Conservation (phyloP, 1,139 yeast species). For the Scheffersomyces quercinus region DNA sequence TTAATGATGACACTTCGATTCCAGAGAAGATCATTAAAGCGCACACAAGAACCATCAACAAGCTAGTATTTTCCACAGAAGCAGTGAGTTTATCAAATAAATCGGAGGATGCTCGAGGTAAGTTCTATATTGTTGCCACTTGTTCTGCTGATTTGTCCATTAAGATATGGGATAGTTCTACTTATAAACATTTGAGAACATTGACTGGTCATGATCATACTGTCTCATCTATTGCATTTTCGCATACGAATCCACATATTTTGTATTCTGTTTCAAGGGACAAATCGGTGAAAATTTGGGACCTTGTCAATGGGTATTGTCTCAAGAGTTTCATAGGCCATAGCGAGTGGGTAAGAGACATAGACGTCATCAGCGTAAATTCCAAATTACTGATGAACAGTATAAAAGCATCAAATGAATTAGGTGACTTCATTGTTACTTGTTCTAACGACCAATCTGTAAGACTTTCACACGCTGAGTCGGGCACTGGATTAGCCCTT, state of each 20-base stretch:
- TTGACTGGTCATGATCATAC: conserved; percentile 91
- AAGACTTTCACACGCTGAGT: conserved; percentile 59
- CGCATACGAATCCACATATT: conserved; percentile 33
- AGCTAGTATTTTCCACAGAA: conserved; percentile 52
- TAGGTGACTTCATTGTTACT: conserved; percentile 64
- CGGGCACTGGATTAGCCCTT: conserved; percentile 69
- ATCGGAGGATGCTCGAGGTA: conserved; percentile 2
- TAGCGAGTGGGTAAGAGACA: conserved; percentile 82
- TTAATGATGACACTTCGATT: conserved; percentile 55
- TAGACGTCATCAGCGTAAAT: conserved; percentile 42
- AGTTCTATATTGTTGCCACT: conserved; percentile 45
- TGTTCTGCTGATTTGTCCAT: conserved; percentile 76
- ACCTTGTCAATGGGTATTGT: conserved; percentile 67
- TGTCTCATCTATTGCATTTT: conserved; percentile 64
- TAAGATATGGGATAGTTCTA: conserved; percentile 66
- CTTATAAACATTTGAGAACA: conserved; percentile 59
- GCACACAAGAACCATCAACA: conserved; percentile 72
- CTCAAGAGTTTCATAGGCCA: conserved; percentile 71
- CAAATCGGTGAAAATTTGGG: conserved; percentile 75
- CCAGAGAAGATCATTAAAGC: conserved; percentile 72
- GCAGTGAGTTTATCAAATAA: conserved; percentile 28
- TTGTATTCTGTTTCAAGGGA: conserved; percentile 81
- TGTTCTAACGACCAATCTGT: conserved; percentile 84
- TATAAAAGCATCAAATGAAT: conserved; percentile 11
- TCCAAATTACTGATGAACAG: conserved; percentile 12